Evolutionary conservation across 2,329 filamentous ascomycete genomes (phyloP).

Genomic region (Cladosporium phlei): DNA sequence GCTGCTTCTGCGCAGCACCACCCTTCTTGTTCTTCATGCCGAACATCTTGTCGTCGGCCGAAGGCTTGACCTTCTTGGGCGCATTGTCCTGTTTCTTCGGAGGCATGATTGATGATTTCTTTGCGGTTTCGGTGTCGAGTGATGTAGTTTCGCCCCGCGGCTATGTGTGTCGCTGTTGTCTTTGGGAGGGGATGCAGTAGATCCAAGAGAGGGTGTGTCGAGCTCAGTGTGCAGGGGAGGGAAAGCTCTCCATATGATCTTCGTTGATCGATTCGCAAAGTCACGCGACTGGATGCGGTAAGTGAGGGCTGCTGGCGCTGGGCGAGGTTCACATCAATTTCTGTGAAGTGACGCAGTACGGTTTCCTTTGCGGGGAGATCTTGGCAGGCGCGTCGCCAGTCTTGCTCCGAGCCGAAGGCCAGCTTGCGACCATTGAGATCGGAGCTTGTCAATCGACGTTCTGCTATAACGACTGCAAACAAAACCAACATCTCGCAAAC

Average conservation of each 20-base stretch:
- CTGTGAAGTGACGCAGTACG: conserved; percentile 12
- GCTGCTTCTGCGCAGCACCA: conserved; percentile 80
- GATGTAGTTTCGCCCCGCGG: conserved; percentile 5
- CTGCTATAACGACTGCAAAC: conserved; percentile 5
- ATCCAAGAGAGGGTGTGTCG: neutral
- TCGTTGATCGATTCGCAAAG: conserved; percentile 3
- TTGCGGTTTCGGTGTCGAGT: neutral
- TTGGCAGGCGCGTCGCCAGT: neutral
- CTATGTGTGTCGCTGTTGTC: conserved; percentile 1
- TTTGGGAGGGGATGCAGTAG: neutral
- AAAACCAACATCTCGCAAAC: neutral
- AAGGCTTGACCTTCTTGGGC: conserved; percentile 55
- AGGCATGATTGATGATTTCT: conserved; percentile 55
- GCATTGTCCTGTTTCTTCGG: conserved; percentile 56
- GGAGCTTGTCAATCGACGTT: neutral
- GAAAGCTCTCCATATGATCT: conserved; percentile 33
- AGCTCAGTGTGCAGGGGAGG: conserved; percentile 27
- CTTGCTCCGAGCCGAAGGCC: conserved; percentile 1
- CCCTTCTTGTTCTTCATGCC: conserved; percentile 99
- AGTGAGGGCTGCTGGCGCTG: conserved; percentile 4
- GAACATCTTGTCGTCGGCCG: conserved; percentile 88
- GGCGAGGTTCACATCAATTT: too few relatives aligned
- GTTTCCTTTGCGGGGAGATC: neutral
- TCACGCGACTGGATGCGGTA: conserved; percentile 12
- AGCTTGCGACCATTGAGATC: conserved; percentile 7